These are phyloP conservation scores for Aureobasidium leucospermi DNA, from an alignment of 2,329 filamentous ascomycete genomes.

Conservation along the genomic window DNA sequence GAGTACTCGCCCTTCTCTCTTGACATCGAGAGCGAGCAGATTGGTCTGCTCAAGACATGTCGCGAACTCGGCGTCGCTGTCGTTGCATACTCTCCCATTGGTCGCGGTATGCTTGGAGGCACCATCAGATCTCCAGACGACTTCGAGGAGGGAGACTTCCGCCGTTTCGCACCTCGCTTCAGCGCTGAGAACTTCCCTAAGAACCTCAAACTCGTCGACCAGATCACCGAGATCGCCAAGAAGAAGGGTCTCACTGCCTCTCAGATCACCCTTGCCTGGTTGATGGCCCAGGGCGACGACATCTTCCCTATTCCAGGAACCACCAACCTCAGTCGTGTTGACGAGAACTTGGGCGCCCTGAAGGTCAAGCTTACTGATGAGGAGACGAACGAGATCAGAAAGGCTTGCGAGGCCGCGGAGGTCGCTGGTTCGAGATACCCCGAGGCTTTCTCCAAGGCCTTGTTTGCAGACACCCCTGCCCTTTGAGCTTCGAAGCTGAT, in stretches of 20 bases:
- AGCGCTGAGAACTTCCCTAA: slow-evolving; percentile 46
- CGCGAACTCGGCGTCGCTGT: slow-evolving; percentile 52
- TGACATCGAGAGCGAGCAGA: slow-evolving; percentile 49
- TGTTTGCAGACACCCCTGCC: slow-evolving; percentile 30
- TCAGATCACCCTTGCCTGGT: slow-evolving; percentile 57
- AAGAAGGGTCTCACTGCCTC: slow-evolving; percentile 49
- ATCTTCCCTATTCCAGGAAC: slow-evolving; percentile 36
- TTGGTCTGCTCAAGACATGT: slow-evolving; percentile 46
- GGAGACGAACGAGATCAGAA: slow-evolving; percentile 31
- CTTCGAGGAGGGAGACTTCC: slow-evolving; percentile 43
- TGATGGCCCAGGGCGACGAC: slow-evolving; percentile 47
- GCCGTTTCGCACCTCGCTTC: slow-evolving; percentile 43
- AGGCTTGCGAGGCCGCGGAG: slow-evolving; percentile 28
- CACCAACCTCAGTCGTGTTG: slow-evolving; percentile 38
- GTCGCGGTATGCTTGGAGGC: slow-evolving; percentile 51
- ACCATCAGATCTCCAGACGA: slow-evolving; percentile 38
- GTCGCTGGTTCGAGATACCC: slow-evolving; percentile 33
- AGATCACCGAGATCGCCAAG: slow-evolving; percentile 43
- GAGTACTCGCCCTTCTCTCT: slow-evolving; percentile 48
- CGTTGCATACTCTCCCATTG: slow-evolving; percentile 54
- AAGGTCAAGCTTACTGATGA: slow-evolving; percentile 30
- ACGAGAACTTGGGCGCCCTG: slow-evolving; percentile 37
- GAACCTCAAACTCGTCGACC: slow-evolving; percentile 49
- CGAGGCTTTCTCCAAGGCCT: slow-evolving; percentile 25
- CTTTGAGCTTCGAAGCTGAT: slow-evolving; percentile 10